Base-by-base conservation (phyloP, 2,329 filamentous ascomycete species). In the Clonostachys rosea region DNA sequence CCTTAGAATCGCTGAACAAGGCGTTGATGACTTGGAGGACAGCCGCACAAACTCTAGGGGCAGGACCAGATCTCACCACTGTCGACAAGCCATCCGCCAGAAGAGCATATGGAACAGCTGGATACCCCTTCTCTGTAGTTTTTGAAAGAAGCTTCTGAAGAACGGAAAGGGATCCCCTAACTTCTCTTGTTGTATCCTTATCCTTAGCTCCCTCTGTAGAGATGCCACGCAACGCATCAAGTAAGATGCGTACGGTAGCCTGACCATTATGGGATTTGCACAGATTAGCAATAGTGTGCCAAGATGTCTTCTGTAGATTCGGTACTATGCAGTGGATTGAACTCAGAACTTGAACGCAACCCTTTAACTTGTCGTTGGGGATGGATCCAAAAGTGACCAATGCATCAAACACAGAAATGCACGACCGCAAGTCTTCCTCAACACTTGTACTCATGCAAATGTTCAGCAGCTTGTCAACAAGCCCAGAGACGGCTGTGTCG, bases 241-340 rank as follows among this genome's bases (percentile, higher is more conserved):
- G 70, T 18, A 89, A 65, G 20, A 85, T 77, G 47, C 81, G 75
- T 42, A 90, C 75, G 2, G 84, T 84, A 35, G 79, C 79, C 52
- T 87, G 84, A 17, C 86, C 86, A 52, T 89, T 81, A 59, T 90
- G 86, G 2, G 87, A 90, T 56, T 75, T 83, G 68, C 84, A 85
- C 1, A 91, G 70, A 52, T 89, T 86, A 58, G 78, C 75, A 34
- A 91, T 70, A 1, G 83, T 84, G 50, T 81, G 79, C 86, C 87
- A 91, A 4, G 86, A 77, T 39, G 79, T 74, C 51, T 83, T 80
- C 49, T 80, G 72, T 11, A 88, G 72, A 42, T 67, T 71, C 12
- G 71, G 68, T 3, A 91, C 78, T 44, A 88, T 71, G 50, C 79
- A 83, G 60, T 86, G 85, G 50, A 90, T 86, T 39, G 84, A 86